phyloP scores from a whole-genome alignment of 371 early-diverging fungal species.

The Coemansia sp. region DNA sequence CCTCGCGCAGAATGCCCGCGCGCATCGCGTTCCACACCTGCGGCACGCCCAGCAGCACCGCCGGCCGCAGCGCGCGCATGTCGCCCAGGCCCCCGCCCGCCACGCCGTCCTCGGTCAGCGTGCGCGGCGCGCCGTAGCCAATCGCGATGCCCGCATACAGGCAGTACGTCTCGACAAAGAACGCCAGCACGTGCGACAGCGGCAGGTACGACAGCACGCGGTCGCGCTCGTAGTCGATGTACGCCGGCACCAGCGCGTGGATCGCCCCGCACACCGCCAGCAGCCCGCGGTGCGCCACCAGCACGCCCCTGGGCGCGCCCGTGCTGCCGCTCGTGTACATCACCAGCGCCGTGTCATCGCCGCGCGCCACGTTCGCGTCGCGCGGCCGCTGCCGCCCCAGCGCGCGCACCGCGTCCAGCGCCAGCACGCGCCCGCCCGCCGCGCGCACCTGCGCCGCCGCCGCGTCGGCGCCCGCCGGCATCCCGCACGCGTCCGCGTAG shows the following conservation, averaged over 20 bases:
- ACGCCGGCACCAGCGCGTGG: constrained; percentile 31
- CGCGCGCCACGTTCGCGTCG: constrained; percentile 50
- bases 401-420: constrained; percentile 18
- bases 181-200: constrained; percentile 91
- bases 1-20: constrained; percentile 76
- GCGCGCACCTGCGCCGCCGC: constrained; percentile 66
- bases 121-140: constrained; percentile 87
- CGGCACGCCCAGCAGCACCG: constrained; percentile 91
- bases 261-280: constrained; percentile 61
- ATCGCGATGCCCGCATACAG: constrained; percentile 78
- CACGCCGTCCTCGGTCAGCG: constrained; percentile 85
- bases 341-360: constrained; percentile 82
- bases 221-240: constrained; percentile 25
- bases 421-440: constrained; percentile 15
- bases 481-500: constrained; percentile 78
- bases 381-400: constrained; percentile 44
- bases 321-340: constrained; percentile 90
- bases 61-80: constrained; percentile 86
- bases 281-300: constrained; percentile 73
- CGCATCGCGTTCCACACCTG: constrained; percentile 93
- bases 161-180: constrained; percentile 76
- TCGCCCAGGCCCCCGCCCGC: constrained; percentile 73
- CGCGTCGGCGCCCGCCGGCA: constrained; percentile 73
- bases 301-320: constrained; percentile 78
- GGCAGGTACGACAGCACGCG: constrained; percentile 90